A percentile compares a stretch with the other conserved stretches of the same genome.
Evolutionary conservation across 139 green algal species (phyloP).

Genomic region (Penium margaritaceum): DNA sequence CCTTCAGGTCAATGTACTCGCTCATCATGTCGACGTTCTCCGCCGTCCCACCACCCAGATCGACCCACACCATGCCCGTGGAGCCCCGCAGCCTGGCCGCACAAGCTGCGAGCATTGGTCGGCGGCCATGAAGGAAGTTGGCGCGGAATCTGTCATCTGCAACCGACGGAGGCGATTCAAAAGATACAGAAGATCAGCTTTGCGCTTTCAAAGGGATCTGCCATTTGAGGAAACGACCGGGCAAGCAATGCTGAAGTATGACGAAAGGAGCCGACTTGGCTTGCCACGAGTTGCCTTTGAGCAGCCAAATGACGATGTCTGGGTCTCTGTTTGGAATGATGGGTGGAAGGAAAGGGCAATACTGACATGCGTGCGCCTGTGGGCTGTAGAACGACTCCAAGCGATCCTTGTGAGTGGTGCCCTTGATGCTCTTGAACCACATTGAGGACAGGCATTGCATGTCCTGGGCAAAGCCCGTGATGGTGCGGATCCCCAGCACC

Average conservation of each 20-base stretch:
- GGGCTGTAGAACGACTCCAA: slow-evolving; percentile 45
- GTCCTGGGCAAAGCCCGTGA: slow-evolving; percentile 23
- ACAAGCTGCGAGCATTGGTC: slow-evolving; percentile 78
- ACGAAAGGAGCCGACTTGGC: too few species aligned
- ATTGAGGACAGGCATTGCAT: slow-evolving; percentile 43
- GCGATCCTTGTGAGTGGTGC: slow-evolving; percentile 44
- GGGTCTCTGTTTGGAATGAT: not conserved
- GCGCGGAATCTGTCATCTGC: slow-evolving; percentile 88
- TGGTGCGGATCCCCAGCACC: slow-evolving; percentile 18
- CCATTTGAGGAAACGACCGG: too few species aligned
- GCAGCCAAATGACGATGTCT: too few species aligned
- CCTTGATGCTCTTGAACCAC: slow-evolving; percentile 35
- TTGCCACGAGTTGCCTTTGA: too few species aligned
- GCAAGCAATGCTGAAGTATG: too few species aligned
- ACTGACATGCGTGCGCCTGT: slow-evolving; percentile 43
- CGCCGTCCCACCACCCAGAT: slow-evolving; percentile 83
- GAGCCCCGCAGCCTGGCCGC: slow-evolving; percentile 65
- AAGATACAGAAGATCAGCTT: not conserved
- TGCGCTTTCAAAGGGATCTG: too few species aligned
- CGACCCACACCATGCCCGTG: slow-evolving; percentile 80
- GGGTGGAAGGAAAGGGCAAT: not conserved
- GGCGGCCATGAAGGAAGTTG: slow-evolving; percentile 86
- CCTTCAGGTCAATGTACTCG: slow-evolving; percentile 74
- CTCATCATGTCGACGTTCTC: slow-evolving; percentile 93
- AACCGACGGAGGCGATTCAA: not conserved